These are phyloP conservation scores for Chalaropsis ovoidea DNA, from an alignment of 2,329 filamentous ascomycete species.

Conservation along the genomic window DNA sequence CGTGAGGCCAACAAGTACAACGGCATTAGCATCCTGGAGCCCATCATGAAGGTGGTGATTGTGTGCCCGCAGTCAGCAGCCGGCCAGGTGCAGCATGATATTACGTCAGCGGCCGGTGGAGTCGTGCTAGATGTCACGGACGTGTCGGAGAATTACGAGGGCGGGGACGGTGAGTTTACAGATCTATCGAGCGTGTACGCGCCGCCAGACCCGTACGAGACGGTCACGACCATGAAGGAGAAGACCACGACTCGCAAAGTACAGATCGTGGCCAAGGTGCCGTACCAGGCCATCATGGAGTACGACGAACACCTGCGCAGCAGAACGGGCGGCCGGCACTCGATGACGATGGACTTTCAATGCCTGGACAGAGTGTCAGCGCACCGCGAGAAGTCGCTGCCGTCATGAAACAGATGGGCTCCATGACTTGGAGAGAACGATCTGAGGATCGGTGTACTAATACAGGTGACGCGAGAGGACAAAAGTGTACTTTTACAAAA, in stretches of 20 bases:
- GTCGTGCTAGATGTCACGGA: constrained; percentile 63
- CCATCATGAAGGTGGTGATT: constrained; percentile 84
- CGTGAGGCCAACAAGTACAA: constrained; percentile 45
- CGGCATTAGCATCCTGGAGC: constrained; percentile 67
- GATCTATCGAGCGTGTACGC: constrained; percentile 71
- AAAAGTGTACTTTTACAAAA: neutral
- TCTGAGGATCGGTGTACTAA: constrained; percentile 4
- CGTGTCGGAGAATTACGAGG: constrained; percentile 31
- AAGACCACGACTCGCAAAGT: constrained; percentile 42
- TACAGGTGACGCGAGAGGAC: neutral
- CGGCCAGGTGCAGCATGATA: constrained; percentile 72
- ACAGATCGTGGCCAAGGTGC: constrained; percentile 74
- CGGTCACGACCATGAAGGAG: constrained; percentile 47
- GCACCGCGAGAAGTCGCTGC: constrained; percentile 43
- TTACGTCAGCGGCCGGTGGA: constrained; percentile 60
- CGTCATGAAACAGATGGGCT: constrained; percentile 15
- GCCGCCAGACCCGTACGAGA: constrained; percentile 71
- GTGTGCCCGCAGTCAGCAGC: constrained; percentile 72
- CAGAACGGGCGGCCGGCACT: constrained; percentile 70
- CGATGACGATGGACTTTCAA: constrained; percentile 49
- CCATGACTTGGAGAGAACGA: neutral
- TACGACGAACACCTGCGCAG: constrained; percentile 83
- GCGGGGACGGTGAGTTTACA: constrained; percentile 39
- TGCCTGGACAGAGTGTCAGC: constrained; percentile 48
- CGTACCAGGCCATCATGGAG: constrained; percentile 91